phyloP scores from a whole-genome alignment of 2,329 filamentous ascomycete species.

The Penicillium psychrosexuale region DNA sequence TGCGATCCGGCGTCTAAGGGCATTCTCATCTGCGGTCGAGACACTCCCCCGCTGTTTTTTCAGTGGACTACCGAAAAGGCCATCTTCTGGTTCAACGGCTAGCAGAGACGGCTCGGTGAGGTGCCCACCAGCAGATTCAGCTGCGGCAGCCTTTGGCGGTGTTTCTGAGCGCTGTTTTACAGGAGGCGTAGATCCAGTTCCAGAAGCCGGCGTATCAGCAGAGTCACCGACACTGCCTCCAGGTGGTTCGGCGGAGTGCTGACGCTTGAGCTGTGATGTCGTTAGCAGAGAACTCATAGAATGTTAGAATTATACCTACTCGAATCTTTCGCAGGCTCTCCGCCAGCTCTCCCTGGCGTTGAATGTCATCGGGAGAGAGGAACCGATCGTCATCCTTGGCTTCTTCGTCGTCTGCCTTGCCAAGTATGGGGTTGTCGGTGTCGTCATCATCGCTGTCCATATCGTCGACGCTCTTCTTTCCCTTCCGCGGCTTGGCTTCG shows the following conservation, averaged over 20 bases:
- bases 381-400: constrained; percentile 47
- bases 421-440: constrained; percentile 56
- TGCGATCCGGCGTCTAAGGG: constrained; percentile 41
- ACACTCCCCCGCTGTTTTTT: constrained; percentile 49
- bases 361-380: constrained; percentile 61
- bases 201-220: constrained; percentile 38
- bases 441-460: constrained; percentile 77
- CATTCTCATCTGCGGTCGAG: constrained; percentile 42
- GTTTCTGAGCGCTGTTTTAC: constrained; percentile 35
- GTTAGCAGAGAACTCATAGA: constrained; percentile 9
- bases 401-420: constrained; percentile 62
- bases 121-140: constrained; percentile 9
- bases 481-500: constrained; percentile 52
- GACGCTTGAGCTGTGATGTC: constrained; percentile 57
- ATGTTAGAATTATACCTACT: constrained; percentile 42
- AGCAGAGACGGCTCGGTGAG: constrained; percentile 22
- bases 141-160: constrained; percentile 30
- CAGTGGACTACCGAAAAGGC: constrained; percentile 46
- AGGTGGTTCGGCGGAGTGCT: constrained; percentile 60
- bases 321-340: constrained; percentile 66
- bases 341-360: constrained; percentile 58
- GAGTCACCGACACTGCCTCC: constrained; percentile 36
- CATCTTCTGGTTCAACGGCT: constrained; percentile 27
- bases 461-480: constrained; percentile 61
- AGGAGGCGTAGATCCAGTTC: constrained; percentile 37